phyloP scores from a whole-genome alignment of 1,284 basidiomycete genomes.

The Wolfiporia cocos region DNA sequence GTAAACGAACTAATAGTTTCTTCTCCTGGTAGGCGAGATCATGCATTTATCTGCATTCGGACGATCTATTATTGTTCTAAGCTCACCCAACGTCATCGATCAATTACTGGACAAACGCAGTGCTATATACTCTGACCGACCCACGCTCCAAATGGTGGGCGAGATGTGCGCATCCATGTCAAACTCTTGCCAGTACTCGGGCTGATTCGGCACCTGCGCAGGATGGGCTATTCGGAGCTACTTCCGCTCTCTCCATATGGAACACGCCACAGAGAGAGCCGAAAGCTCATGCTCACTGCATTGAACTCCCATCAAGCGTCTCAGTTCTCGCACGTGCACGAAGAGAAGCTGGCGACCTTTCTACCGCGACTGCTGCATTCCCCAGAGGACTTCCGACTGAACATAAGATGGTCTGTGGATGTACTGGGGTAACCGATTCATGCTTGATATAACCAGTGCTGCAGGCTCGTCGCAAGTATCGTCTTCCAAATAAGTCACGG shows the following conservation, averaged over 20 bases:
- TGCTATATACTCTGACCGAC: conserved; percentile 5
- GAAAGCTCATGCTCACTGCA: neutral
- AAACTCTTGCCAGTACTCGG: neutral
- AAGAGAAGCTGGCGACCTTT: neutral
- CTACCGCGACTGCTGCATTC: neutral
- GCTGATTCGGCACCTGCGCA: neutral
- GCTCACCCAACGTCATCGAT: neutral
- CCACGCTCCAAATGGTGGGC: neutral
- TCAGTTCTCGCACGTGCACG: neutral
- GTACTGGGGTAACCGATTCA: neutral
- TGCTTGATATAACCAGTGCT: neutral
- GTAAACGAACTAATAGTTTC: neutral
- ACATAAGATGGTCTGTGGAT: neutral
- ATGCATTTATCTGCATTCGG: conserved; percentile 1
- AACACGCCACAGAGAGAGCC: neutral
- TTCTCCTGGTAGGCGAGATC: neutral
- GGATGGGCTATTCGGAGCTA: neutral
- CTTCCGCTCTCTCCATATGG: neutral
- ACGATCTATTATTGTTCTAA: conserved; percentile 4
- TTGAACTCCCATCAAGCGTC: neutral
- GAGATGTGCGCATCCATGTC: neutral
- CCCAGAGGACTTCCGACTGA: neutral
- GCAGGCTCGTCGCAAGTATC: conserved; percentile 4
- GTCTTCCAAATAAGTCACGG: conserved; percentile 3
- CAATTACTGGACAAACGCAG: conserved; percentile 4